Conservation (phyloP, 108 stramenopile species). For the Skeletonema costatum region DNA sequence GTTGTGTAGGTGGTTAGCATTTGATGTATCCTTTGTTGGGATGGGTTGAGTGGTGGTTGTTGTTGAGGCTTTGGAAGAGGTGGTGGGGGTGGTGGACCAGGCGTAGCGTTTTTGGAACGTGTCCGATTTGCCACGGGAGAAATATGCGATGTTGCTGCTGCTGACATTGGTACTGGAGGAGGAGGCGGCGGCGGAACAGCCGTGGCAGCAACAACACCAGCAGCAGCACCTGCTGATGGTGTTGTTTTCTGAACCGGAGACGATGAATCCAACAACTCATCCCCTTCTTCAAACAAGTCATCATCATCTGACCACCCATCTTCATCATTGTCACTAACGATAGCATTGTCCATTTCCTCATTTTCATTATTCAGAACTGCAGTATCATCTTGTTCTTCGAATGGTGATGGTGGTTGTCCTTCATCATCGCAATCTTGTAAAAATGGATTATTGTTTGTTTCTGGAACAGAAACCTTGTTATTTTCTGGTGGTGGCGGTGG, state of each 20-base stretch:
- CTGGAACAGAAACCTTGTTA: neutral
- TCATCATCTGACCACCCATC: conserved; percentile 47
- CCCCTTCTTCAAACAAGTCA: conserved; percentile 34
- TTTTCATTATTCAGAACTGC: neutral
- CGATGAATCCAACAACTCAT: neutral
- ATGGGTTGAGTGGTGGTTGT: too few species aligned
- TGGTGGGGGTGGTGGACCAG: too few species aligned
- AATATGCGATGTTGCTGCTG: neutral
- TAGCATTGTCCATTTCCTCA: conserved; percentile 1
- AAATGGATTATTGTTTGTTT: neutral
- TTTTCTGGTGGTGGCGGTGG: neutral
- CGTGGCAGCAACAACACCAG: neutral
- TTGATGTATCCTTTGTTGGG: too few species aligned
- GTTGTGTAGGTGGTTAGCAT: too few species aligned
- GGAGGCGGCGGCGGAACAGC: conserved; percentile 14
- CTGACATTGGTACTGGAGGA: neutral
- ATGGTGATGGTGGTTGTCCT: neutral
- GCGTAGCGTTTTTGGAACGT: too few species aligned
- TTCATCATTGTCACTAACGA: neutral
- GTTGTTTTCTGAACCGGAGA: neutral
- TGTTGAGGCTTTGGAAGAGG: too few species aligned
- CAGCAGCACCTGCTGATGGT: neutral
- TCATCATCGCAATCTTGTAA: neutral
- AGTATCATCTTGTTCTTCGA: neutral
- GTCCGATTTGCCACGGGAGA: too few species aligned